These are phyloP conservation scores for Tetrapisispora namnaoensis DNA, from an alignment of 805 yeast species.

Conservation along the genomic window DNA sequence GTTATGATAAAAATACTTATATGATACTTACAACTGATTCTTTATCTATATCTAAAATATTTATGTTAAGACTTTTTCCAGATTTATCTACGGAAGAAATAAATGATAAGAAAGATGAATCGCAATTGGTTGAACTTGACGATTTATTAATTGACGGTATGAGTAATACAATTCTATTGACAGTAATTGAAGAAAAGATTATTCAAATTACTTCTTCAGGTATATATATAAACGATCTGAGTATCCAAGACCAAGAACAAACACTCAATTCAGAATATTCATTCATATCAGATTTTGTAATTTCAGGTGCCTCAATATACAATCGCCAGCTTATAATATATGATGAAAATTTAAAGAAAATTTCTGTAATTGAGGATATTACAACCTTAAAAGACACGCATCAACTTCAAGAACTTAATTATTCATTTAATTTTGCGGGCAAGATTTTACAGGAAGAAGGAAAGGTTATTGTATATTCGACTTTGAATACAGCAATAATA, in stretches of 20 bases:
- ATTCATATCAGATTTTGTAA: constrained; percentile 6
- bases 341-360: background rate
- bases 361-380: constrained; percentile 3
- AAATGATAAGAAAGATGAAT: background rate
- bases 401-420: background rate
- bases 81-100: background rate
- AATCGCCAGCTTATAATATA: constrained; percentile 8
- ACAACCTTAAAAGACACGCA: background rate
- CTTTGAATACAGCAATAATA: background rate
- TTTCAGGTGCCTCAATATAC: constrained; percentile 8
- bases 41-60: constrained; percentile 4
- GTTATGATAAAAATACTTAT: constrained; percentile 1
- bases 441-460: background rate
- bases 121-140: constrained; percentile 11
- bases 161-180: constrained; percentile 5
- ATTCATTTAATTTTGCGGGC: background rate
- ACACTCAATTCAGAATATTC: background rate
- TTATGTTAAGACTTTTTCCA: constrained; percentile 4
- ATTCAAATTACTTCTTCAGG: constrained; percentile 11
- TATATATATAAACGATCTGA: constrained; percentile 6
- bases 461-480: background rate
- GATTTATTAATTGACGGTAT: constrained; percentile 10
- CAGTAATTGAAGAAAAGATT: constrained; percentile 7
- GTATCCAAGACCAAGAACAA: background rate
- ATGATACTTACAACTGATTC: constrained; percentile 9